phyloP scores from a whole-genome alignment of 2,329 filamentous ascomycete genomes.

The Mycosphaerelloides madeirae region DNA sequence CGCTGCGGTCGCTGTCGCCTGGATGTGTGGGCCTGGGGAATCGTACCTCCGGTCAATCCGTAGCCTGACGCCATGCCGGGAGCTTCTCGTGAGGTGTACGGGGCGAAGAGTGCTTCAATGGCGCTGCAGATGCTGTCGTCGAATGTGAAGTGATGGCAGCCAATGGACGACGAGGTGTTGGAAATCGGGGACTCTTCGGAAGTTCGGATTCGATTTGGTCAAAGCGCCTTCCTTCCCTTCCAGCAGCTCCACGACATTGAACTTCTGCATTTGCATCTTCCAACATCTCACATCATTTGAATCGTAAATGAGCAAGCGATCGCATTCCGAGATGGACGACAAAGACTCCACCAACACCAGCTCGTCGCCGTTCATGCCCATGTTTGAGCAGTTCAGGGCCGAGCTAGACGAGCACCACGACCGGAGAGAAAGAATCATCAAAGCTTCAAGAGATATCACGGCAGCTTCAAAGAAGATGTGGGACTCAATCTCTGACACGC shows the following conservation, averaged over 20 bases:
- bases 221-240: too few relatives aligned
- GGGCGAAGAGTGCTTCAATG: slow-evolving; percentile 1
- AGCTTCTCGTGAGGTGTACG: slow-evolving; percentile 3
- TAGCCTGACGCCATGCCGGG: slow-evolving; percentile 72
- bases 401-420: slow-evolving; percentile 95
- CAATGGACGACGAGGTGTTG: not conserved
- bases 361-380: slow-evolving; percentile 51
- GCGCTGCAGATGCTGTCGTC: not conserved
- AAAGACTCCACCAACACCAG: slow-evolving; percentile 2
- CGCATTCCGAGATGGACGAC: slow-evolving; percentile 20
- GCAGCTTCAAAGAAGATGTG: slow-evolving; percentile 96
- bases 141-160: not conserved
- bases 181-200: too few relatives aligned
- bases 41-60: slow-evolving; percentile 73
- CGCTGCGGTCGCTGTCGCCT: not conserved
- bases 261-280: too few relatives aligned
- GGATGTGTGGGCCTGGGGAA: not conserved
- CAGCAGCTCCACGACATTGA: too few relatives aligned
- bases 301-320: slow-evolving; percentile 11
- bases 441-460: slow-evolving; percentile 87
- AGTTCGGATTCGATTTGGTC: too few relatives aligned
- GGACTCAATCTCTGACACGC: slow-evolving; percentile 30
- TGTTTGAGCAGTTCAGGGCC: slow-evolving; percentile 81
- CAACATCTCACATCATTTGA: too few relatives aligned
- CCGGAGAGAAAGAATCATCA: slow-evolving; percentile 81